These are phyloP conservation scores for Ascoidea tarda DNA, from an alignment of 805 yeast species.

Conservation along the genomic window DNA sequence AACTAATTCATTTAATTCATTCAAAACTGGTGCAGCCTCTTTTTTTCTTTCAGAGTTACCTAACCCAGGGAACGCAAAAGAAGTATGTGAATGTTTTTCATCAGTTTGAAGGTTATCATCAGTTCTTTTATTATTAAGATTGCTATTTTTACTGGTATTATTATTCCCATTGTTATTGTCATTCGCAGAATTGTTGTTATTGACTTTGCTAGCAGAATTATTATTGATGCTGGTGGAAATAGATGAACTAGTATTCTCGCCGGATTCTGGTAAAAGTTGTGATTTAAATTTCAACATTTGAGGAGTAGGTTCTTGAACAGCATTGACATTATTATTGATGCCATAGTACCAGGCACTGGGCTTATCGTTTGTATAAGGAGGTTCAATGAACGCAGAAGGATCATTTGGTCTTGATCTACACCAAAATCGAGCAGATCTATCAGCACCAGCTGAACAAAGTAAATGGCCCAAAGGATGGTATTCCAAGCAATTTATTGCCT, in stretches of 20 bases:
- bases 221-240: background rate
- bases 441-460: conserved; percentile 86
- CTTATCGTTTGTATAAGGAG: conserved; percentile 58
- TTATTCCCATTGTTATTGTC: too few species aligned
- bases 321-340: conserved; percentile 22
- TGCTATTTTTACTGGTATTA: too few species aligned
- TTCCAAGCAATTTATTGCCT: conserved; percentile 78
- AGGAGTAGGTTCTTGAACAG: conserved; percentile 4
- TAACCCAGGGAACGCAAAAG: background rate
- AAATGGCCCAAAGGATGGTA: conserved; percentile 93
- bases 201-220: background rate
- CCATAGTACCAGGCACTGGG: conserved; percentile 42
- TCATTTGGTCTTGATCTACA: conserved; percentile 85
- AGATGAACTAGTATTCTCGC: background rate
- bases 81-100: too few species aligned
- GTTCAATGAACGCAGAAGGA: conserved; percentile 67
- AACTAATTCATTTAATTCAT: background rate
- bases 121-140: too few species aligned
- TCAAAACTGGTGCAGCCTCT: too few species aligned
- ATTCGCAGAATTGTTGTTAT: too few species aligned
- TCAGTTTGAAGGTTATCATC: too few species aligned
- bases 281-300: background rate
- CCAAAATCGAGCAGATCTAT: conserved; percentile 90
- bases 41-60: background rate
- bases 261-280: background rate